These are phyloP conservation scores for Phaffia tasmanica DNA, from an alignment of 768 basidiomycete species.

Conservation along the genomic window DNA sequence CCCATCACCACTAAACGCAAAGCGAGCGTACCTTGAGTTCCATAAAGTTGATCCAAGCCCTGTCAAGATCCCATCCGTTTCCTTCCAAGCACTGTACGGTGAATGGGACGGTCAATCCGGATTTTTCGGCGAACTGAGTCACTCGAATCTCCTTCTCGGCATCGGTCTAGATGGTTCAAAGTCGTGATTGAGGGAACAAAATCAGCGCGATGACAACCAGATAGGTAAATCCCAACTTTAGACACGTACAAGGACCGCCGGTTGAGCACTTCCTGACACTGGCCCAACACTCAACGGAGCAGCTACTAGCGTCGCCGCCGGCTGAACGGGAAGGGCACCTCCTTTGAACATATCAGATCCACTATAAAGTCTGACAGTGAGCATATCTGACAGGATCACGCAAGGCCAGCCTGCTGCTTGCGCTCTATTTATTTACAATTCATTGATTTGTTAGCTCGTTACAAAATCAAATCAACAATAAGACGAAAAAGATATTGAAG, in stretches of 20 bases:
- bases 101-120: constrained; percentile 66
- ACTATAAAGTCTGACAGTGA: constrained; percentile 71
- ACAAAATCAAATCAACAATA: constrained; percentile 14
- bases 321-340: constrained; percentile 32
- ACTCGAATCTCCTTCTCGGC: constrained; percentile 51
- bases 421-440: constrained; percentile 45
- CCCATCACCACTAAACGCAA: neutral
- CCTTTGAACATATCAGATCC: constrained; percentile 65
- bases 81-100: constrained; percentile 73
- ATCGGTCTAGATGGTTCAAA: constrained; percentile 4
- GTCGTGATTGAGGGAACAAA: constrained; percentile 49
- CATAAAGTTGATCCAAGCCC: constrained; percentile 74
- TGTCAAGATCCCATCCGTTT: constrained; percentile 72
- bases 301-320: constrained; percentile 20
- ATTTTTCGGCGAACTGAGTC: constrained; percentile 57
- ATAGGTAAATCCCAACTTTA: constrained; percentile 2
- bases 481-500: constrained; percentile 23
- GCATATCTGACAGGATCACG: constrained; percentile 76
- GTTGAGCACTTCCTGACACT: constrained; percentile 35
- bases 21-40: constrained; percentile 45
- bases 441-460: constrained; percentile 5
- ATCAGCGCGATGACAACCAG: neutral
- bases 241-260: constrained; percentile 21
- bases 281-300: neutral
- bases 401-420: constrained; percentile 79